Evolutionary conservation across 768 basidiomycete genomes (phyloP), one percentile per base, ranked within the genome.

Genomic region (Rhodotorula kratochvilovae): DNA sequence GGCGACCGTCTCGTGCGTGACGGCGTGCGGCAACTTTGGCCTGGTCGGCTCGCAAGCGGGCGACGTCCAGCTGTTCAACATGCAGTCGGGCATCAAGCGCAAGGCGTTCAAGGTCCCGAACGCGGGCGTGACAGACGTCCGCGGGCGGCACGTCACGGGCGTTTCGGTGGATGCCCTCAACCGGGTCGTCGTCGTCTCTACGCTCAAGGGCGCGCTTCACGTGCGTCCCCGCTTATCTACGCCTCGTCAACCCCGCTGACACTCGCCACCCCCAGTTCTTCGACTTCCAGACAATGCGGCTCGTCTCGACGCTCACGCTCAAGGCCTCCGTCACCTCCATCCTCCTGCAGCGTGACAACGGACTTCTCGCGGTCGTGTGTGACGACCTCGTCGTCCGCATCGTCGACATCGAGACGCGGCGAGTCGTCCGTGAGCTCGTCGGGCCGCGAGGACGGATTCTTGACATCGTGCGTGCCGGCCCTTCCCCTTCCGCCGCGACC

Each of bases 11-110:
- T 90, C 94, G 27, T 90, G 89, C 72, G 89, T 97, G 29, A 89
- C 93, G 7, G 89, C 91, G 0, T 99, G 96, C 78, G 96, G 96
- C 15, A 98, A 98, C 78, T 99, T 97, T 78, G 91, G 90, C 39
- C 80, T 98, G 19, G 91, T 87, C 7, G 87, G 92, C 35, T 89
- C 89, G 2, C 90, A 90, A 4, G 88, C 86, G 0, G 90, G 91
- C 4, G 84, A 84, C 35, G 89, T 98, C 50, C 80, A 87, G 68
- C 88, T 94, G 88, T 98, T 92, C 90, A 99, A 97, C 79, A 87
- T 99, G 87, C 95, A 99, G 80, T 92, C 90, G 7, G 96, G 96
- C 3, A 85, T 93, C 68, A 85, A 86, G 76, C 85, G 95, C 56
- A 90, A 89, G 81, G 84, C 85, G 3, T 97, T 90, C 79, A 77